A percentile compares a stretch with the other conserved stretches of the same genome.
Evolutionary conservation across 176 grass and related monocot genomes (phyloP).

Genomic region (Cenchrus purpureus): DNA sequence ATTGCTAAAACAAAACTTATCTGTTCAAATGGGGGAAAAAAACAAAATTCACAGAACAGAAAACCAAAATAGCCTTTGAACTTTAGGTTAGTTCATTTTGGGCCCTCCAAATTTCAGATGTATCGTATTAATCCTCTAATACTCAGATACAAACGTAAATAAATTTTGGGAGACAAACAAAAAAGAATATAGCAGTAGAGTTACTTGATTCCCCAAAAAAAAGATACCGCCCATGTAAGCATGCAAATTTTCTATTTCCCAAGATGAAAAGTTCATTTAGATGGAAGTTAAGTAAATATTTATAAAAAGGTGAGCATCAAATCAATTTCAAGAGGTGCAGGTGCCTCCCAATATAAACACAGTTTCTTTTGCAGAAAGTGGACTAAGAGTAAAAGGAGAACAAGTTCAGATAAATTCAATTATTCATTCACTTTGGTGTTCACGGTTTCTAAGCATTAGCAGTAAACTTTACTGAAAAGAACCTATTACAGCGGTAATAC

Average conservation of each 20-base stretch:
- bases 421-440: not conserved
- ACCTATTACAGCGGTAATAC: not conserved
- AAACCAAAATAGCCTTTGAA: not conserved
- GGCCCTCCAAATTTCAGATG: conserved; percentile 15
- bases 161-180: not conserved
- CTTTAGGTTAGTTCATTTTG: conserved; percentile 7
- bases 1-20: not conserved
- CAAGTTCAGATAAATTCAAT: not conserved
- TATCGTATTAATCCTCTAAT: not conserved
- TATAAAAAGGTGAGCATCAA: not conserved
- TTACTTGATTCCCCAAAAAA: not conserved
- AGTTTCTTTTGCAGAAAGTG: not conserved
- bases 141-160: not conserved
- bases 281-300: not conserved
- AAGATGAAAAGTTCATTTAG: not conserved
- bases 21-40: not conserved
- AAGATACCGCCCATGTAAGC: not conserved
- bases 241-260: not conserved
- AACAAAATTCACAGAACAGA: not conserved
- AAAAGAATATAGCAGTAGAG: not conserved
- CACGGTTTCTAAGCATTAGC: not conserved
- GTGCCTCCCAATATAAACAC: conserved; percentile 2
- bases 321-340: not conserved
- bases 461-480: not conserved
- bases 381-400: not conserved